A percentile compares a stretch with the other conserved stretches of the same genome.
phyloP scores from a whole-genome alignment of 2,329 filamentous ascomycete genomes.

The Cladophialophora carrionii region DNA sequence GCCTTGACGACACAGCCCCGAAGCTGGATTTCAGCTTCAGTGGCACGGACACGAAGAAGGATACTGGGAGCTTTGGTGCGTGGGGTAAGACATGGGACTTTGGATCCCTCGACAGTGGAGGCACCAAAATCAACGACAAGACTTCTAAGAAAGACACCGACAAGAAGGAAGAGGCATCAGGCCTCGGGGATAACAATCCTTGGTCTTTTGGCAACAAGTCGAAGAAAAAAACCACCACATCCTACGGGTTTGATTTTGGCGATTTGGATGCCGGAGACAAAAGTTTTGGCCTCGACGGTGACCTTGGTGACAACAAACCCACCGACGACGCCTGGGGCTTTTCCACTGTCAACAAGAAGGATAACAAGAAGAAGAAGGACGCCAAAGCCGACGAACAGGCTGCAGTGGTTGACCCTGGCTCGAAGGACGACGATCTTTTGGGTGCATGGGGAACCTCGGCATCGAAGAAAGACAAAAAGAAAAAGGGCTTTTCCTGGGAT shows the following conservation, averaged over 20 bases:
- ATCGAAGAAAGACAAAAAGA: constrained; percentile 52
- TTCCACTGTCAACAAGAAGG: constrained; percentile 48
- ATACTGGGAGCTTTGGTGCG: constrained; percentile 54
- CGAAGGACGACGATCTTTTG: constrained; percentile 43
- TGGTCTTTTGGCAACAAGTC: constrained; percentile 47
- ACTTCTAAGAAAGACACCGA: constrained; percentile 38
- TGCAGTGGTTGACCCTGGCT: constrained; percentile 32
- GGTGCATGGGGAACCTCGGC: constrained; percentile 44
- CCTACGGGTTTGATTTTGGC: constrained; percentile 49
- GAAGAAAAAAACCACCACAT: constrained; percentile 45
- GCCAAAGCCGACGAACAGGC: constrained; percentile 44
- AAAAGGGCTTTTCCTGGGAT: constrained; percentile 39
- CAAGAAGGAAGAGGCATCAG: constrained; percentile 38
- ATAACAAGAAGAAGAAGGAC: constrained; percentile 53
- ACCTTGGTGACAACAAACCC: constrained; percentile 49
- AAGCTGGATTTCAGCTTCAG: constrained; percentile 62
- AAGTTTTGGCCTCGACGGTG: constrained; percentile 50
- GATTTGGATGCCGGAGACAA: constrained; percentile 49
- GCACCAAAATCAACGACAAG: constrained; percentile 41
- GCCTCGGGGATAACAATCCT: constrained; percentile 43
- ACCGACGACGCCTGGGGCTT: constrained; percentile 49
- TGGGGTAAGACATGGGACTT: constrained; percentile 66
- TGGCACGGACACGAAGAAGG: constrained; percentile 49
- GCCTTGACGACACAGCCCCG: constrained; percentile 63
- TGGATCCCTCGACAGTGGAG: constrained; percentile 43